Evolutionary conservation across 192 early-diverging fungal genomes (phyloP).

Genomic region (Diversispora epigaea): DNA sequence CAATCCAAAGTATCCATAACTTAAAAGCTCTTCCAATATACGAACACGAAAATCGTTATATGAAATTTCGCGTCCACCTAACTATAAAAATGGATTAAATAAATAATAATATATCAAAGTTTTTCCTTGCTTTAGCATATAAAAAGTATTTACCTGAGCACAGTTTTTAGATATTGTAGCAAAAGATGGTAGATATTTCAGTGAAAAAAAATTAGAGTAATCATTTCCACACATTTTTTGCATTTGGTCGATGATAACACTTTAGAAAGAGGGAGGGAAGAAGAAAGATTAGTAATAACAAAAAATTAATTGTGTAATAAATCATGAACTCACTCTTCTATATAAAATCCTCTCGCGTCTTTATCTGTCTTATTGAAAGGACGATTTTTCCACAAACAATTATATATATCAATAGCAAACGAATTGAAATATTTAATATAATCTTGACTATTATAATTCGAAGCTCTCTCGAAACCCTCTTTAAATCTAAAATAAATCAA

Average conservation of each 20-base stretch:
- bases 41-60: constrained; percentile 15
- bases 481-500: background rate
- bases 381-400: constrained; percentile 48
- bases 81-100: background rate
- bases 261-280: background rate
- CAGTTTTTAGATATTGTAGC: constrained; percentile 9
- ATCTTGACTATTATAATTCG: background rate
- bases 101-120: background rate
- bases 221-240: constrained; percentile 3
- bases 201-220: background rate
- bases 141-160: background rate
- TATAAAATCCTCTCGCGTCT: constrained; percentile 40
- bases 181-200: constrained; percentile 15
- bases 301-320: background rate
- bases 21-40: constrained; percentile 4
- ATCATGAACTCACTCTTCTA: constrained; percentile 41
- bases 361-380: constrained; percentile 45
- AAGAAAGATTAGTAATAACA: background rate
- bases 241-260: constrained; percentile 2
- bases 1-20: constrained; percentile 1
- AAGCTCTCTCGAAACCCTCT: too few relatives aligned
- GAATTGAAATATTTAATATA: constrained; percentile 55
- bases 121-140: background rate
- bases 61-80: constrained; percentile 1
- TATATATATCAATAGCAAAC: constrained; percentile 55